These are phyloP conservation scores for Ustilago nuda DNA, from an alignment of 1,284 basidiomycete genomes.

Conservation along the genomic window DNA sequence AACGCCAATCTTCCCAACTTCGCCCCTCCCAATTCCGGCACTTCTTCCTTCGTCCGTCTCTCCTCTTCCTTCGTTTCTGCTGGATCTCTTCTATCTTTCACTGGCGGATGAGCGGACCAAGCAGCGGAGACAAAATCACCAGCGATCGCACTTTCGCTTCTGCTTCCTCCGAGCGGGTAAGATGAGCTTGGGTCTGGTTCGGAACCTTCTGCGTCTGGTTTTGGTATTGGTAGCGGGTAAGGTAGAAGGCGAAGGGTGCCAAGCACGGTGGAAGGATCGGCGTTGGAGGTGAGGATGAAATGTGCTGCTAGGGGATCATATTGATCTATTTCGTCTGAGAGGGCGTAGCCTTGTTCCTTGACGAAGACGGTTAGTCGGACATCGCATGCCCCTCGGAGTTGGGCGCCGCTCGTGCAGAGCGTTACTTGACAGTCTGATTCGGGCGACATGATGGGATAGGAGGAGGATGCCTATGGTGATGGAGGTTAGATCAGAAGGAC, in stretches of 20 bases:
- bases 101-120: conserved; percentile 15
- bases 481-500: background rate
- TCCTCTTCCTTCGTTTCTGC: conserved; percentile 36
- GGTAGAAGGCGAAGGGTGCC: conserved; percentile 43
- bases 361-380: conserved; percentile 58
- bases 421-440: conserved; percentile 27
- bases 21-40: conserved; percentile 34
- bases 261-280: conserved; percentile 9
- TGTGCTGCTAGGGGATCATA: conserved; percentile 52
- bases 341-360: conserved; percentile 54
- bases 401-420: conserved; percentile 34
- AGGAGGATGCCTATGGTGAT: background rate
- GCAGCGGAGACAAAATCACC: conserved; percentile 41
- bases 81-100: conserved; percentile 17
- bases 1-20: conserved; percentile 47
- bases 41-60: conserved; percentile 10
- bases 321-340: conserved; percentile 63
- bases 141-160: conserved; percentile 35
- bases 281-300: conserved; percentile 28
- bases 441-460: conserved; percentile 7
- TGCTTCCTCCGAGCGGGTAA: conserved; percentile 36
- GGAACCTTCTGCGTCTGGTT: conserved; percentile 22
- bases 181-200: conserved; percentile 29
- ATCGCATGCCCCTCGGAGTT: conserved; percentile 40
- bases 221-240: conserved; percentile 41